Evolutionary conservation across 2,329 filamentous ascomycete genomes (phyloP).

Genomic region (Colletotrichum karsti): DNA sequence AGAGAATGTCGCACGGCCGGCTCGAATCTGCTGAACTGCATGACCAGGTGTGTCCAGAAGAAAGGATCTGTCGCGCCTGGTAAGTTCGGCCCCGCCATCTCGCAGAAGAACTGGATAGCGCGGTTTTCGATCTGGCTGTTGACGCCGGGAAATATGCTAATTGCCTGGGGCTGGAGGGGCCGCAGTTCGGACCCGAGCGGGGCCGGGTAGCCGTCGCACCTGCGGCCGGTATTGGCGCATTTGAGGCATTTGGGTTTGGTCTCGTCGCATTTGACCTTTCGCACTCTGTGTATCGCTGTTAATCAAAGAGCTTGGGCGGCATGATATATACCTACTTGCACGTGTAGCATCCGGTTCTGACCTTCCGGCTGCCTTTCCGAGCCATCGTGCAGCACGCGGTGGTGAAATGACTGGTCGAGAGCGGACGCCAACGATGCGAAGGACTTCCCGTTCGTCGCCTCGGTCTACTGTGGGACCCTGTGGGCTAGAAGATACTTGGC

Average conservation of each 20-base stretch:
- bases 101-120: constrained; percentile 22
- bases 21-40: constrained; percentile 53
- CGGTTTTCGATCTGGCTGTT: not conserved
- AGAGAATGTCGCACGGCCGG: constrained; percentile 59
- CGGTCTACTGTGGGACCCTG: no score
- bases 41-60: constrained; percentile 55
- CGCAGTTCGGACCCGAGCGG: constrained; percentile 34
- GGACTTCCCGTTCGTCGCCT: no score
- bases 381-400: constrained; percentile 6
- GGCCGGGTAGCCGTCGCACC: constrained; percentile 62
- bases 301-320: no score
- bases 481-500: no score
- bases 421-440: no score
- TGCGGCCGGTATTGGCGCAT: constrained; percentile 63
- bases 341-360: constrained; percentile 59
- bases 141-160: not conserved
- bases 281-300: constrained; percentile 46
- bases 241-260: constrained; percentile 59
- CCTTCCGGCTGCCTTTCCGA: constrained; percentile 52
- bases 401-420: no score
- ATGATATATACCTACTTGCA: constrained; percentile 56
- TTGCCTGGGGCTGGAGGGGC: not conserved
- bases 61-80: constrained; percentile 20
- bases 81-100: constrained; percentile 17
- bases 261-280: constrained; percentile 67